A percentile compares a stretch with the other conserved stretches of the same genome.
Conservation (phyloP, 2,329 filamentous ascomycete species). For the Alternaria burnsii region DNA sequence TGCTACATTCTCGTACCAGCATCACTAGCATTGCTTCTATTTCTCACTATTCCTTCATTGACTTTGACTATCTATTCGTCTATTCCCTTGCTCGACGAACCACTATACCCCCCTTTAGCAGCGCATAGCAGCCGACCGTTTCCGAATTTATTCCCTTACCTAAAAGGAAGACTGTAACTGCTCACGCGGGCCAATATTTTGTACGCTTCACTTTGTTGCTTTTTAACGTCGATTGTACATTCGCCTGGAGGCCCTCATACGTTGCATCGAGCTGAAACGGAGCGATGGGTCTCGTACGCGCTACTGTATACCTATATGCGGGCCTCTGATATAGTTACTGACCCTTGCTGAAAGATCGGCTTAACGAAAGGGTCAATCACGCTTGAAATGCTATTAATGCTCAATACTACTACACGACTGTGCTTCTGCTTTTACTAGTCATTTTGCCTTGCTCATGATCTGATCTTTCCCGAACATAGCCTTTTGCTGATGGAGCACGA, state of each 20-base stretch:
- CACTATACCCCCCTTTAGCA: conserved; percentile 44
- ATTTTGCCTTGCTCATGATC: conserved; percentile 2
- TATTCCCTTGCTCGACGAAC: conserved; percentile 31
- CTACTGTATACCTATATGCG: conserved; percentile 28
- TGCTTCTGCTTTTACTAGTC: conserved; percentile 9
- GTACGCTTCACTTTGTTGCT: conserved; percentile 33
- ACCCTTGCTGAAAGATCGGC: conserved; percentile 21
- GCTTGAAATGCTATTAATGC: conserved; percentile 22
- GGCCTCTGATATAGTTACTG: conserved; percentile 24
- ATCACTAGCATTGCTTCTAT: conserved; percentile 40
- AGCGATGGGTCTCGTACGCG: conserved; percentile 25
- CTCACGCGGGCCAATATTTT: conserved; percentile 50
- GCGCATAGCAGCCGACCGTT: conserved; percentile 22
- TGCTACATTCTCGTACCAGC: conserved; percentile 39
- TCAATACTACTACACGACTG: conserved; percentile 10
- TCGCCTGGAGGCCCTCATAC: conserved; percentile 11
- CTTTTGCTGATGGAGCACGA: conserved; percentile 8
- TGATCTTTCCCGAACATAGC: conserved; percentile 1
- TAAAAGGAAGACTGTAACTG: conserved; percentile 53
- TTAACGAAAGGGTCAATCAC: conserved; percentile 17
- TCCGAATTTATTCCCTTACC: conserved; percentile 29
- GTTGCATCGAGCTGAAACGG: conserved; percentile 24
- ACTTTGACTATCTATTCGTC: conserved; percentile 4
- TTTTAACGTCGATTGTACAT: conserved; percentile 13
- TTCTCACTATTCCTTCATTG: conserved; percentile 20